Conservation (phyloP, 495 filamentous ascomycete genomes). For the Aspergillus sclerotiicarbonarius region DNA sequence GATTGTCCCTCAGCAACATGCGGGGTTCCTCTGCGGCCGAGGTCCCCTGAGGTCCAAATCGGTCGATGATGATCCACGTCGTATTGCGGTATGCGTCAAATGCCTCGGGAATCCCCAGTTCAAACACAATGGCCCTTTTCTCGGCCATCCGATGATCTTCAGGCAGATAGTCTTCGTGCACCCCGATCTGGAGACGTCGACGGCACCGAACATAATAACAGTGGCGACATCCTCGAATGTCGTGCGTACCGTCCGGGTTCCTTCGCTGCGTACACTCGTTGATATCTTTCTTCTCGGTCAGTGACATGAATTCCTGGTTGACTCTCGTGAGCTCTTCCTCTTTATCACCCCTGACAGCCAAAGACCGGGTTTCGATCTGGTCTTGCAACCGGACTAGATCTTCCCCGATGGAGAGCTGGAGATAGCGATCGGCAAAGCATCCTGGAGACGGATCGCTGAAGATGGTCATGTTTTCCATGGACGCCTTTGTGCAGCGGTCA, state of each 20-base stretch:
- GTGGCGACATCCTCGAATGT: slow-evolving; percentile 30
- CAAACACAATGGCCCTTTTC: slow-evolving; percentile 52
- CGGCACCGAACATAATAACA: slow-evolving; percentile 32
- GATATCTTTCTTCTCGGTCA: slow-evolving; percentile 32
- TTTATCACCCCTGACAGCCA: slow-evolving; percentile 27
- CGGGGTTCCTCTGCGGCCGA: background rate
- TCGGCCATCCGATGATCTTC: slow-evolving; percentile 9
- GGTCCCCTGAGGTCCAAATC: slow-evolving; percentile 27
- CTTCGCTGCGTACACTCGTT: slow-evolving; percentile 26
- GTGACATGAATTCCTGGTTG: slow-evolving; percentile 39
- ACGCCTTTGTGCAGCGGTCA: slow-evolving; percentile 22
- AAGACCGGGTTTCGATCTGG: slow-evolving; percentile 32
- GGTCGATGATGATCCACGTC: slow-evolving; percentile 43
- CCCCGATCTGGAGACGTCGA: slow-evolving; percentile 45
- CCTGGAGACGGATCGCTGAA: slow-evolving; percentile 36
- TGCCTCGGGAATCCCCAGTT: slow-evolving; percentile 45
- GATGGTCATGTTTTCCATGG: slow-evolving; percentile 30
- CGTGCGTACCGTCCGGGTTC: slow-evolving; percentile 26
- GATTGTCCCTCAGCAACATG: slow-evolving; percentile 24
- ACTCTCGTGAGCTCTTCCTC: slow-evolving; percentile 34
- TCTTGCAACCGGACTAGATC: slow-evolving; percentile 26
- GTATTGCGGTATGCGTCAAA: slow-evolving; percentile 53
- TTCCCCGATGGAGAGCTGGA: slow-evolving; percentile 24
- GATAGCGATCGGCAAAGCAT: slow-evolving; percentile 48
- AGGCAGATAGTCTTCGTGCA: slow-evolving; percentile 64